A percentile compares a stretch with the other conserved stretches of the same genome.
phyloP scores from a whole-genome alignment of 805 yeast genomes.

The Yamadazyma paraphyllophila region DNA sequence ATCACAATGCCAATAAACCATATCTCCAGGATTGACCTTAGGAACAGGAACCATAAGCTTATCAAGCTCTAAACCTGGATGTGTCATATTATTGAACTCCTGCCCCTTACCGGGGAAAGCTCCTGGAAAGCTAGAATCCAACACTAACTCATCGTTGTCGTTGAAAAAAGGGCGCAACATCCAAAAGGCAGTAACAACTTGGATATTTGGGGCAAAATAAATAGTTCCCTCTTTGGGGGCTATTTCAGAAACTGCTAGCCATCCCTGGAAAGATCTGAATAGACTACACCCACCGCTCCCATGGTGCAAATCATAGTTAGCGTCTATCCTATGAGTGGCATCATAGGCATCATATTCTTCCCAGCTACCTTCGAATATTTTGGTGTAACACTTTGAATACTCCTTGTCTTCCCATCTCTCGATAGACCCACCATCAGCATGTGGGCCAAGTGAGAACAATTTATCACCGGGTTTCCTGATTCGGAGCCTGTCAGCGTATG shows the following conservation, averaged over 20 bases:
- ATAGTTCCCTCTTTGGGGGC: slow-evolving; percentile 42
- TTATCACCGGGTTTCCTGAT: slow-evolving; percentile 37
- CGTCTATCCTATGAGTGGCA: slow-evolving; percentile 30
- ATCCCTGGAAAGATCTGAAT: slow-evolving; percentile 45
- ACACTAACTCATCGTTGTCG: slow-evolving; percentile 22
- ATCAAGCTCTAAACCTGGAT: slow-evolving; percentile 33
- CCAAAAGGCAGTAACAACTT: slow-evolving; percentile 34
- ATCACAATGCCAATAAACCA: slow-evolving; percentile 46
- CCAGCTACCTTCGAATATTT: slow-evolving; percentile 40
- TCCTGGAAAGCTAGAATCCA: slow-evolving; percentile 37
- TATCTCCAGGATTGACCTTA: slow-evolving; percentile 39
- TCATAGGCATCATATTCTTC: slow-evolving; percentile 43
- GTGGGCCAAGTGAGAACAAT: slow-evolving; percentile 33
- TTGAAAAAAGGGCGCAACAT: slow-evolving; percentile 41
- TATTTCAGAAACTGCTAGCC: slow-evolving; percentile 39
- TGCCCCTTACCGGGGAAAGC: slow-evolving; percentile 38
- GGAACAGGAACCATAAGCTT: slow-evolving; percentile 34
- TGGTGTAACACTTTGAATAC: slow-evolving; percentile 34
- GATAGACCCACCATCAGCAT: slow-evolving; percentile 39
- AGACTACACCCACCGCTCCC: slow-evolving; percentile 26
- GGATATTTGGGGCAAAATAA: slow-evolving; percentile 33
- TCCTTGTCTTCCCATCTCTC: slow-evolving; percentile 47
- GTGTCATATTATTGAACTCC: slow-evolving; percentile 22
- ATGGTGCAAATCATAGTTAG: slow-evolving; percentile 32
- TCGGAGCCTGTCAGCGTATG: slow-evolving; percentile 42